A percentile compares a stretch with the other conserved stretches of the same genome.
Conservation (phyloP, 2,329 filamentous ascomycete genomes). For the Calonectria ilicicola region DNA sequence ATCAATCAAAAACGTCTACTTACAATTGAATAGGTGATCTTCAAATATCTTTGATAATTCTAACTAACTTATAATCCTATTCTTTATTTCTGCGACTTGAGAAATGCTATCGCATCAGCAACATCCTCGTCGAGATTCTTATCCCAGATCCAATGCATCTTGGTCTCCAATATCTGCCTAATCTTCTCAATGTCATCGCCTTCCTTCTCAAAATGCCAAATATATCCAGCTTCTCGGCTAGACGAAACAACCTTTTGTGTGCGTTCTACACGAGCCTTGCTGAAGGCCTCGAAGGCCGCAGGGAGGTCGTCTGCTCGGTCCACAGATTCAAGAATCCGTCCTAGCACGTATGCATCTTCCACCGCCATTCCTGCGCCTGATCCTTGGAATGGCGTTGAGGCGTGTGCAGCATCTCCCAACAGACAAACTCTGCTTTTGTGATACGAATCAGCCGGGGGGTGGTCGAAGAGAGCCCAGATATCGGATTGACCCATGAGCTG, state of each 20-base stretch:
- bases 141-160: slow-evolving; percentile 20
- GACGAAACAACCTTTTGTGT: slow-evolving; percentile 18
- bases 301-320: slow-evolving; percentile 10
- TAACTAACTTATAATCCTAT: neutral
- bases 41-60: neutral
- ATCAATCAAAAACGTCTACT: neutral
- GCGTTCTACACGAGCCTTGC: slow-evolving; percentile 4
- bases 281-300: slow-evolving; percentile 17
- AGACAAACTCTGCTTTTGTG: slow-evolving; percentile 16
- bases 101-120: neutral
- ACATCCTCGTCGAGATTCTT: slow-evolving; percentile 6
- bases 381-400: slow-evolving; percentile 20
- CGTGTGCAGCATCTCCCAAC: slow-evolving; percentile 28
- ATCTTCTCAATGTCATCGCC: slow-evolving; percentile 24
- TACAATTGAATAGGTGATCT: neutral
- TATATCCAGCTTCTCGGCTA: slow-evolving; percentile 20
- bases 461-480: slow-evolving; percentile 16
- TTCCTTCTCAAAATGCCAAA: slow-evolving; percentile 20
- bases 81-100: neutral
- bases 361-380: slow-evolving; percentile 22
- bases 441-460: slow-evolving; percentile 1
- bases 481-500: slow-evolving; percentile 19
- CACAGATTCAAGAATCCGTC: slow-evolving; percentile 5
- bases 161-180: slow-evolving; percentile 5
- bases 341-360: slow-evolving; percentile 48